These are phyloP conservation scores for Ganoderma lucidum DNA, from an alignment of 1,284 basidiomycete species.

Conservation along the genomic window DNA sequence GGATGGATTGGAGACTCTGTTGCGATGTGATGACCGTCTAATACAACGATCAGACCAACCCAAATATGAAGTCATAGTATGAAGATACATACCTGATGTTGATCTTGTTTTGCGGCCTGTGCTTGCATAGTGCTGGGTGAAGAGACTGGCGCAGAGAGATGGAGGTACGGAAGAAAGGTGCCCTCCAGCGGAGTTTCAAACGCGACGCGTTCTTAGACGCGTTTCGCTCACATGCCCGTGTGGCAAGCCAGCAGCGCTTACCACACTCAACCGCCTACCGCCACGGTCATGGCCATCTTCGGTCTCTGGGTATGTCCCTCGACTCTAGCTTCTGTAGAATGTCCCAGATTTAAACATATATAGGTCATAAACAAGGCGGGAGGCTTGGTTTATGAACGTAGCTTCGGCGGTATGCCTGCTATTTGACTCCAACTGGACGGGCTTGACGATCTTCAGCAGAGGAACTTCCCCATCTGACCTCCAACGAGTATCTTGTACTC, in stretches of 20 bases:
- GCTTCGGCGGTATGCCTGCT: slow-evolving; percentile 76
- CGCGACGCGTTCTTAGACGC: slow-evolving; percentile 33
- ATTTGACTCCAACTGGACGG: slow-evolving; percentile 12
- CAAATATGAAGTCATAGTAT: neutral
- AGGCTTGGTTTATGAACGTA: slow-evolving; percentile 93
- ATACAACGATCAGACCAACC: neutral
- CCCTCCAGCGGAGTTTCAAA: slow-evolving; percentile 33
- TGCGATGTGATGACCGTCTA: slow-evolving; percentile 59
- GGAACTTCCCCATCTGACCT: slow-evolving; percentile 85
- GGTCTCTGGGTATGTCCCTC: slow-evolving; percentile 77
- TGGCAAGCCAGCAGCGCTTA: slow-evolving; percentile 10
- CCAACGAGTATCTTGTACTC: slow-evolving; percentile 98
- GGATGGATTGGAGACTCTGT: slow-evolving; percentile 71
- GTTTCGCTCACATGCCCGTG: slow-evolving; percentile 35
- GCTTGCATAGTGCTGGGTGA: slow-evolving; percentile 42
- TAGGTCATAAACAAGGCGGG: slow-evolving; percentile 99
- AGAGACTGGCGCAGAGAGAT: slow-evolving; percentile 12
- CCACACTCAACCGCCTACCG: neutral
- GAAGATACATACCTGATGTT: slow-evolving; percentile 33
- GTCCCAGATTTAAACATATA: neutral
- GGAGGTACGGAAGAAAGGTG: neutral
- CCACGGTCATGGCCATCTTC: slow-evolving; percentile 67
- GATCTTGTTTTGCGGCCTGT: slow-evolving; percentile 37
- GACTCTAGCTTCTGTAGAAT: neutral
- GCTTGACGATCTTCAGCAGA: slow-evolving; percentile 55